Evolutionary conservation across 495 filamentous ascomycete genomes (phyloP), one percentile per base, ranked within the genome.

Genomic region (Viridothelium virens): DNA sequence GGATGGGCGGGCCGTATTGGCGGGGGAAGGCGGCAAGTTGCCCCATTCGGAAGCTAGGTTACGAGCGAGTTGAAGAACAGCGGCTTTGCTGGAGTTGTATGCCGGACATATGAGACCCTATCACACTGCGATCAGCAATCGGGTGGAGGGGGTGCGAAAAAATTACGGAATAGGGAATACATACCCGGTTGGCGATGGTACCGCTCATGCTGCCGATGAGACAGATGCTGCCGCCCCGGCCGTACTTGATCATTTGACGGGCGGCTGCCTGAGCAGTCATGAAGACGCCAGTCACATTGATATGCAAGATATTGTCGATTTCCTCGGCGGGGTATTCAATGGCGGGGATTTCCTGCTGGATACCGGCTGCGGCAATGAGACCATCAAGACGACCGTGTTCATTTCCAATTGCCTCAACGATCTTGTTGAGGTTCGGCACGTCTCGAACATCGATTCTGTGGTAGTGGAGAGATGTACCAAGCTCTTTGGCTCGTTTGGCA

Each of bases 11-110:
- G 25, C 31, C 11, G 31, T 34, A 1, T 11, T n/a, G 31, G 18
- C 18, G 31, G 53, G 53, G 5, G 53, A n/a, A 1, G 53, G 53
- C 3, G 53, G 53, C 25, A 59, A 31, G 68, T 77, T 74, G 36
- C 93, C 93, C 93, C 93, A 93, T 75, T 95, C 91, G 38, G 84
- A 75, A 5, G 92, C 93, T n/a, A 97, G 83, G 76, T 91, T 93
- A 71, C 89, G 87, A 7, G 80, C 86, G 3, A 96, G 86, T 72
- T 96, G 92, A 75, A 96, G 72, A 4, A 96, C 90, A 12, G 84
- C 92, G 3, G 91, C 91, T 76, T 96, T 96, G 73, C 87, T 91
- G 62, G 91, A 88, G 72, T 96, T 96, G 79, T 96, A 96, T 44
- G 89, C 90, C 39, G 91, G 87, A 74, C 84, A 87, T 71, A 85